These are phyloP conservation scores for Penicillium sp. DNA, from an alignment of 2,329 filamentous ascomycete species.

Conservation along the genomic window DNA sequence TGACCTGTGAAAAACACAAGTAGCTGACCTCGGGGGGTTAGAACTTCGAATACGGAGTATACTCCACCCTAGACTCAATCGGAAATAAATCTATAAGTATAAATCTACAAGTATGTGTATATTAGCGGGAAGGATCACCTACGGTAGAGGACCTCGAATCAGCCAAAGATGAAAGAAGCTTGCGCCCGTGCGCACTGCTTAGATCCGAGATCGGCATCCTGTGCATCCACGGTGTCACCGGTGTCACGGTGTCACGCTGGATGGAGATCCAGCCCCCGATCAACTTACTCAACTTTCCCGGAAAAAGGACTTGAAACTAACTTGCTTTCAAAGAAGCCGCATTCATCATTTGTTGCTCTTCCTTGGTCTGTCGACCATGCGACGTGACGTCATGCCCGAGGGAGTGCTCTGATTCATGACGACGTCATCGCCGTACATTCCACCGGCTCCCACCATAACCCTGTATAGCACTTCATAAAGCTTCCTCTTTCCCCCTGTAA, in stretches of 20 bases:
- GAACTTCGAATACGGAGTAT: background rate
- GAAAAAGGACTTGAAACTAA: background rate
- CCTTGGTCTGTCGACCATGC: background rate
- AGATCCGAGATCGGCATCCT: conserved; percentile 5
- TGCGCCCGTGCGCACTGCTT: conserved; percentile 9
- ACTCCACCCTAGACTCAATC: no score
- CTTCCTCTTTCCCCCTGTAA: background rate
- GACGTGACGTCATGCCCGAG: conserved; percentile 12
- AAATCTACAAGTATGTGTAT: no score
- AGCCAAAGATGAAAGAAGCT: conserved; percentile 7
- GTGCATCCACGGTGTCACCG: background rate
- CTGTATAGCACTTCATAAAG: conserved; percentile 8
- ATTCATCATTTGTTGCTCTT: background rate
- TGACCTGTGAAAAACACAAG: no score
- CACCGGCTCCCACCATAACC: background rate
- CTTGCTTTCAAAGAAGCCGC: background rate
- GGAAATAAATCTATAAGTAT: no score
- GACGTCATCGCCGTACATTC: conserved; percentile 25
- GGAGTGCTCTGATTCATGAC: conserved; percentile 25
- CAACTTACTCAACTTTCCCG: background rate
- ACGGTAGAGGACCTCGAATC: no score
- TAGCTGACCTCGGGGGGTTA: background rate
- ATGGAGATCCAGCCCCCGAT: background rate
- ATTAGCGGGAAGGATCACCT: no score
- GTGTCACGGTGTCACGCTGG: background rate